A percentile compares a stretch with the other conserved stretches of the same genome.
These are phyloP conservation scores for Zoysia japonica DNA, from an alignment of 176 grass and related monocot genomes.

Conservation along the genomic window DNA sequence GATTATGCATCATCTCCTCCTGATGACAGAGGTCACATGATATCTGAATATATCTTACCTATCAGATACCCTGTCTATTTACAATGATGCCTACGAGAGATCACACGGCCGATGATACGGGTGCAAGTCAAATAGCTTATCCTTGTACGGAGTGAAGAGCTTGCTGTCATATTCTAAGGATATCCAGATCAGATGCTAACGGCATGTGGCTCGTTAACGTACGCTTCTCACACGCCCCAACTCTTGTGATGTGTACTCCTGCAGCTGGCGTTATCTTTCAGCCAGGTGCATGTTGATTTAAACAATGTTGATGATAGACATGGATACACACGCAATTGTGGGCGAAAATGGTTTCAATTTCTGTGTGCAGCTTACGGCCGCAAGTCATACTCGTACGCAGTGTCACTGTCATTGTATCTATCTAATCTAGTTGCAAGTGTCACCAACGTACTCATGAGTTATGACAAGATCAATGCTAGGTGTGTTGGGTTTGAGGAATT, in stretches of 20 bases:
- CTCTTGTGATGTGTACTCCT: conserved; percentile 24
- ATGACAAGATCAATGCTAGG: not conserved
- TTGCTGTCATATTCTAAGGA: conserved; percentile 35
- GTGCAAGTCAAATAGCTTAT: conserved; percentile 31
- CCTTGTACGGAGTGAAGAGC: conserved; percentile 31
- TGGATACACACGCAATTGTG: conserved; percentile 21
- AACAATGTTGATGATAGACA: conserved; percentile 20
- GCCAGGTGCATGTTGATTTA: conserved; percentile 37
- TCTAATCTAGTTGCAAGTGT: conserved; percentile 13
- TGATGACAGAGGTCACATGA: conserved; percentile 31
- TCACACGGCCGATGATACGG: conserved; percentile 7
- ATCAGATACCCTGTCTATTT: conserved; percentile 13
- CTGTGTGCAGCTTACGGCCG: conserved; percentile 24
- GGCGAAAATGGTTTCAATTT: not conserved
- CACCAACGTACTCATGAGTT: conserved; percentile 16
- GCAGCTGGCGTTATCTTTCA: conserved; percentile 22
- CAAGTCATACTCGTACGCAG: conserved; percentile 8
- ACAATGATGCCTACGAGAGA: conserved; percentile 17
- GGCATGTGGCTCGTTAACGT: conserved; percentile 18
- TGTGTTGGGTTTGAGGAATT: not conserved
- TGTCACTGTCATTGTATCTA: conserved; percentile 39
- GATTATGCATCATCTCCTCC: conserved; percentile 22
- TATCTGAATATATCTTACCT: conserved; percentile 33
- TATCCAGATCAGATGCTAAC: conserved; percentile 21
- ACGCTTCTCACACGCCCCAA: conserved; percentile 18